Conservation (phyloP, 495 filamentous ascomycete species). For the Astrocystis sublimbata region DNA sequence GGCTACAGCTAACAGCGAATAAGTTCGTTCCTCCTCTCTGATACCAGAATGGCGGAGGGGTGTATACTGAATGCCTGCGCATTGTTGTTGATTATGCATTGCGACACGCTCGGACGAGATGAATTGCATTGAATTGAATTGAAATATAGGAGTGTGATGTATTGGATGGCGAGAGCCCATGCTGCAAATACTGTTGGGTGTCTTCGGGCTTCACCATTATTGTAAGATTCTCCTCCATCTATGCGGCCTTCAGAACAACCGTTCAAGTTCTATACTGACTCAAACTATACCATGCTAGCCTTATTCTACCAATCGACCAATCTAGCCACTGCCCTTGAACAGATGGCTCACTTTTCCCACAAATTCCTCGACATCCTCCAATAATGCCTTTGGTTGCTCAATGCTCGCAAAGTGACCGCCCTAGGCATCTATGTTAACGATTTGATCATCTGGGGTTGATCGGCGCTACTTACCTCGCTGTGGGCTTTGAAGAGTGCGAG, state of each 20-base stretch:
- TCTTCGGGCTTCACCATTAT: too few relatives aligned
- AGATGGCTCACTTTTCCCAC: conserved; percentile 5
- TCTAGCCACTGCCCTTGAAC: conserved; percentile 2
- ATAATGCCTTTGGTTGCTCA: conserved; percentile 55
- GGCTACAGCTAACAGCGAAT: too few relatives aligned
- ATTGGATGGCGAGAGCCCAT: too few relatives aligned
- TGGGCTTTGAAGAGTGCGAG: conserved; percentile 24
- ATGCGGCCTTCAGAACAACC: background rate
- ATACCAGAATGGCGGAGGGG: too few relatives aligned
- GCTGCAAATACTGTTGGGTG: too few relatives aligned
- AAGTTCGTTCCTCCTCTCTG: too few relatives aligned
- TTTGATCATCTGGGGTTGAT: conserved; percentile 37
- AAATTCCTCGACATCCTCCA: conserved; percentile 61
- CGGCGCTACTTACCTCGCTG: conserved; percentile 34
- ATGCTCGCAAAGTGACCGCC: conserved; percentile 68
- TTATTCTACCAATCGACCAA: background rate
- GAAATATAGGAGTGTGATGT: too few relatives aligned
- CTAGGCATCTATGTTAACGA: conserved; percentile 14
- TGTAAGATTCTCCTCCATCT: too few relatives aligned
- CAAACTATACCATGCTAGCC: background rate
- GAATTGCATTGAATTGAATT: too few relatives aligned
- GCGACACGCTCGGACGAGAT: too few relatives aligned
- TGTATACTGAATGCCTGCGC: too few relatives aligned
- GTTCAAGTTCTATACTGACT: background rate
- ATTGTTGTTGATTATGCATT: too few relatives aligned